Evolutionary conservation across 2,329 filamentous ascomycete genomes (phyloP).

Genomic region (Calonectria pseudoturangicola): DNA sequence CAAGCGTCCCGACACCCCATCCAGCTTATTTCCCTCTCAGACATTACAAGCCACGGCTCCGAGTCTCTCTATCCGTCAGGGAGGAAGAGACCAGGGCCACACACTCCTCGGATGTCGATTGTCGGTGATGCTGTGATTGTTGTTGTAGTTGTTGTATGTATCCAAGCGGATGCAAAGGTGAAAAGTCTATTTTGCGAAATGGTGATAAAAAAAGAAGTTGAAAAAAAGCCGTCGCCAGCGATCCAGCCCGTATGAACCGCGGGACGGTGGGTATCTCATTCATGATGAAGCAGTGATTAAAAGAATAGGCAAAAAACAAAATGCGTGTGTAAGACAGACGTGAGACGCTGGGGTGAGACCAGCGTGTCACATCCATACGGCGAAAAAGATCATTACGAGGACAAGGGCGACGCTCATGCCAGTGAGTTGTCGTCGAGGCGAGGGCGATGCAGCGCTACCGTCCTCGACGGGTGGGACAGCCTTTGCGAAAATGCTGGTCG

Average conservation of each 20-base stretch:
- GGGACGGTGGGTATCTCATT: constrained; percentile 55
- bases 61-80: background rate
- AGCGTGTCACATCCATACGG: constrained; percentile 52
- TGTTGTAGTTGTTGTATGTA: constrained; percentile 7
- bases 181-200: constrained; percentile 30
- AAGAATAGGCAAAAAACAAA: constrained; percentile 30
- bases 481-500: constrained; percentile 88
- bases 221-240: constrained; percentile 39
- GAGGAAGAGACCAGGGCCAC: background rate
- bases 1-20: constrained; percentile 28
- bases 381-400: constrained; percentile 55
- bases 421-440: constrained; percentile 55
- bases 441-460: constrained; percentile 74
- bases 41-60: constrained; percentile 17
- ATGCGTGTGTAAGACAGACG: constrained; percentile 25
- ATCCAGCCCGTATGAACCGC: constrained; percentile 52
- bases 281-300: constrained; percentile 37
- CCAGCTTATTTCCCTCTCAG: constrained; percentile 22
- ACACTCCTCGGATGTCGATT: constrained; percentile 1
- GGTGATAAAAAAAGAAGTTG: constrained; percentile 12
- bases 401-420: constrained; percentile 55
- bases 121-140: background rate
- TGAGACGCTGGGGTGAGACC: background rate
- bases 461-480: constrained; percentile 78
- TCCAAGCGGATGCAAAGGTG: constrained; percentile 24